Evolutionary conservation across 345 rosid species (phyloP).

Genomic region (Eucalyptus albens): DNA sequence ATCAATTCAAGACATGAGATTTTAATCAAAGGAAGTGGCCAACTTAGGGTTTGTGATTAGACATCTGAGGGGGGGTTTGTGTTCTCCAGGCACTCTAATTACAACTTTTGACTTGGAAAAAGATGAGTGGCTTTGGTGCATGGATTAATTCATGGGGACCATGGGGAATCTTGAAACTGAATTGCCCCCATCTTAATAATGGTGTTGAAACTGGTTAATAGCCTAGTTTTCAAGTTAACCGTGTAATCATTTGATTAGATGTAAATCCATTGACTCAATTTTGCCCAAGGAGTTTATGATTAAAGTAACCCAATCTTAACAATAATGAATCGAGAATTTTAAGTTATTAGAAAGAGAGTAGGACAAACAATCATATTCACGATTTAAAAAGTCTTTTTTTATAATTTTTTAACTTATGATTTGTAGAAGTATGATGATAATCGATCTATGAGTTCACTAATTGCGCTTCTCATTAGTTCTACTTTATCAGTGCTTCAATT

Average conservation of each 20-base stretch:
- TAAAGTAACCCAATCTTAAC: neutral
- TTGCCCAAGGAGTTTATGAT: neutral
- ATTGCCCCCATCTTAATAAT: neutral
- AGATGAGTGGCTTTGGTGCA: conserved; percentile 3
- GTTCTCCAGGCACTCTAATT: conserved; percentile 23
- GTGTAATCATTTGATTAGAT: neutral
- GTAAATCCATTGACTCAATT: neutral
- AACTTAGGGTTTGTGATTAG: conserved; percentile 1
- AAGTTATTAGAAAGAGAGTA: neutral
- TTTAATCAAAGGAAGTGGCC: conserved; percentile 1
- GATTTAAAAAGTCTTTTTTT: neutral
- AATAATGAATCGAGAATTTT: neutral
- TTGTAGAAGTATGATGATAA: neutral
- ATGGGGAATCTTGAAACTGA: conserved; percentile 2
- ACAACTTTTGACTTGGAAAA: conserved; percentile 35
- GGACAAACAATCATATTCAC: neutral
- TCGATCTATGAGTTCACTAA: neutral
- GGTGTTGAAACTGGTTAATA: neutral
- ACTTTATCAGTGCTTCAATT: neutral
- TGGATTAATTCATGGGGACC: conserved; percentile 5
- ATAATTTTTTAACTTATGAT: neutral
- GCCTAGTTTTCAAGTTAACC: conserved; percentile 15
- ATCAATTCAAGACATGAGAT: conserved; percentile 9
- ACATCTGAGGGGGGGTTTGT: conserved; percentile 1
- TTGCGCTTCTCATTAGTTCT: neutral